phyloP scores from a whole-genome alignment of 1,139 yeast genomes.

The Taphrina confusa region DNA sequence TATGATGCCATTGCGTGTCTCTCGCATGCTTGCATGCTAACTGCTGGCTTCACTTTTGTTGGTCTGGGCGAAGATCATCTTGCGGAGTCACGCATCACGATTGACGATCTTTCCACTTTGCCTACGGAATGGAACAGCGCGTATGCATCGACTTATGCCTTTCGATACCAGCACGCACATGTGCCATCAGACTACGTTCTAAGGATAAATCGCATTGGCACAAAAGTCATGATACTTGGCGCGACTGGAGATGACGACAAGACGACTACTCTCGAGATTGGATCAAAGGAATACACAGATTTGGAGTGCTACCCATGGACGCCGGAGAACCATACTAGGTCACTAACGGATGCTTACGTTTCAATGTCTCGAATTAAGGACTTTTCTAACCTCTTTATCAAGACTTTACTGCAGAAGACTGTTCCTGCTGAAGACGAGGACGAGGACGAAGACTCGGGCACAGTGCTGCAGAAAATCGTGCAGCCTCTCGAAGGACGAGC shows the following conservation, averaged over 20 bases:
- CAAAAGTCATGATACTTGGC: conserved; percentile 37
- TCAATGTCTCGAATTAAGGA: conserved; percentile 21
- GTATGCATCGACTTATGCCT: conserved; percentile 33
- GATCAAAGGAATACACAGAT: conserved; percentile 20
- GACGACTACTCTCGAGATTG: conserved; percentile 21
- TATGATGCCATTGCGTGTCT: conserved; percentile 39
- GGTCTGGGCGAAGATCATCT: conserved; percentile 34
- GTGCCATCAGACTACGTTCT: conserved; percentile 32
- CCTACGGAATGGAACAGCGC: conserved; percentile 25
- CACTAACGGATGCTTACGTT: conserved; percentile 18
- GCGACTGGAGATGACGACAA: conserved; percentile 28
- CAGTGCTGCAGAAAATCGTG: conserved; percentile 1
- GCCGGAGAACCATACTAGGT: neutral
- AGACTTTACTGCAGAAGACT: conserved; percentile 35
- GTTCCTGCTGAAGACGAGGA: conserved; percentile 35
- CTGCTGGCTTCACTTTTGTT: conserved; percentile 38
- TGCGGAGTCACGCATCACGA: neutral
- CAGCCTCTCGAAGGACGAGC: conserved; percentile 12
- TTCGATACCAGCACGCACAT: conserved; percentile 35
- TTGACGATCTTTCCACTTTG: conserved; percentile 11
- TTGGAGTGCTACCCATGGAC: conserved; percentile 18
- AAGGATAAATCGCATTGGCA: conserved; percentile 35
- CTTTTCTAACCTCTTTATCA: conserved; percentile 35
- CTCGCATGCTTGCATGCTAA: conserved; percentile 39
- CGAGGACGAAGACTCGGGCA: no score